phyloP scores from a whole-genome alignment of 257 asterid species.

The Solanum lignicaule region DNA sequence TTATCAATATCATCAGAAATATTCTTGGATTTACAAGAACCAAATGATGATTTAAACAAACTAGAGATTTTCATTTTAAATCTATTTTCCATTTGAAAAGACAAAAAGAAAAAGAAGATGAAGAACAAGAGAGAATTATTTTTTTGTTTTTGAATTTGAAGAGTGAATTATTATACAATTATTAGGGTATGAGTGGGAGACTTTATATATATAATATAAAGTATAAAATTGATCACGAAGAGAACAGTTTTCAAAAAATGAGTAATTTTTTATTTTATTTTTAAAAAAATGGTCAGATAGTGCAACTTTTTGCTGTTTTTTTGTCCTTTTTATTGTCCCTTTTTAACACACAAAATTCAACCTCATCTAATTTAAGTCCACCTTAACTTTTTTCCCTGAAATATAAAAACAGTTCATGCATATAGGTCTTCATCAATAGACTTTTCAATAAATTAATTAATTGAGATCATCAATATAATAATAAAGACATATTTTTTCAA shows the following conservation, averaged over 20 bases:
- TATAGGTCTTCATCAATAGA: not conserved
- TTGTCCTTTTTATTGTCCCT: not conserved
- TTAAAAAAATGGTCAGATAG: not conserved
- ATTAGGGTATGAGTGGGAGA: not conserved
- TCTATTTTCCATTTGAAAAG: conserved; percentile 20
- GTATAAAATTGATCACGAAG: not conserved
- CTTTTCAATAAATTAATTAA: not conserved
- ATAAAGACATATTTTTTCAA: not conserved
- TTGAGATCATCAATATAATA: not conserved
- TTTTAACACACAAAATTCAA: not conserved
- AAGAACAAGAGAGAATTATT: not conserved
- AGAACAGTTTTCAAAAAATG: not conserved
- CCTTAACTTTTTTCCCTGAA: not conserved
- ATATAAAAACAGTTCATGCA: not conserved
- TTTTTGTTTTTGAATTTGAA: not conserved
- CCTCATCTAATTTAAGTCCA: not conserved
- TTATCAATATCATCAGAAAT: conserved; percentile 20
- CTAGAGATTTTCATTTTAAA: conserved; percentile 30
- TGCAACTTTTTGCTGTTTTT: conserved; percentile 1
- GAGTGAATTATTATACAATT: conserved; percentile 2
- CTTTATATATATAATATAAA: not conserved
- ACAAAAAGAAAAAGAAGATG: not conserved
- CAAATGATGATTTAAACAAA: conserved; percentile 30
- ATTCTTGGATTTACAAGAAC: conserved; percentile 40
- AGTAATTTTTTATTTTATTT: not conserved